These are phyloP conservation scores for Metschnikowia arizonensis DNA, from an alignment of 805 yeast species.

Conservation along the genomic window DNA sequence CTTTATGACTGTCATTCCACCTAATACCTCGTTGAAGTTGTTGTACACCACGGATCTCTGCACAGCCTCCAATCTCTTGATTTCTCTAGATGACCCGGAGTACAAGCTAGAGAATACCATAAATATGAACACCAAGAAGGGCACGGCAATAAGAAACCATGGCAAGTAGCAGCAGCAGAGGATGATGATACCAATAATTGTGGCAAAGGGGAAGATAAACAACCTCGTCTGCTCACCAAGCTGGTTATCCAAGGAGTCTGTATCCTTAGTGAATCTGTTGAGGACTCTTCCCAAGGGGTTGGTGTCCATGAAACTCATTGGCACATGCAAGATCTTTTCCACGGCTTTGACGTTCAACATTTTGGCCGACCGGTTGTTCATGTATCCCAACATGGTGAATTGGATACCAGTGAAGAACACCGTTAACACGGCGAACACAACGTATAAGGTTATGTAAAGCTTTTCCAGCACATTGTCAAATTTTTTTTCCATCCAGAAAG, in stretches of 20 bases:
- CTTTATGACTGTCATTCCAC: conserved; percentile 46
- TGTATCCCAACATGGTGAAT: conserved; percentile 40
- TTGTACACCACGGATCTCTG: conserved; percentile 47
- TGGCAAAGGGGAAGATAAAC: conserved; percentile 39
- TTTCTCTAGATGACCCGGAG: conserved; percentile 45
- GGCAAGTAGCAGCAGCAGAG: conserved; percentile 51
- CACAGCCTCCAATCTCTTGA: conserved; percentile 46
- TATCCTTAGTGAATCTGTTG: conserved; percentile 43
- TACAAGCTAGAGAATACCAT: conserved; percentile 40
- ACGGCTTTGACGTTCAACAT: conserved; percentile 37
- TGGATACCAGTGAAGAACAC: conserved; percentile 38
- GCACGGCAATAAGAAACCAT: conserved; percentile 52
- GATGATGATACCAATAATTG: conserved; percentile 30
- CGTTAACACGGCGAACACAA: conserved; percentile 34
- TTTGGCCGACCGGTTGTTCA: conserved; percentile 37
- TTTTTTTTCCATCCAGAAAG: conserved; percentile 38
- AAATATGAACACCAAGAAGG: conserved; percentile 44
- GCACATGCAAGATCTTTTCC: conserved; percentile 36
- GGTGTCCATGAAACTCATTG: conserved; percentile 42
- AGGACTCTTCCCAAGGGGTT: conserved; percentile 43
- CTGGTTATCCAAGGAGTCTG: conserved; percentile 44
- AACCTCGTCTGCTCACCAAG: conserved; percentile 41
- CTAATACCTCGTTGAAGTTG: conserved; percentile 46
- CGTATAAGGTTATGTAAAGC: conserved; percentile 35
- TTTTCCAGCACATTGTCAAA: conserved; percentile 26